Evolutionary conservation across 441 rosid genomes (phyloP), one percentile per base, ranked within the genome.

Genomic region (Raphanus hybrid): DNA sequence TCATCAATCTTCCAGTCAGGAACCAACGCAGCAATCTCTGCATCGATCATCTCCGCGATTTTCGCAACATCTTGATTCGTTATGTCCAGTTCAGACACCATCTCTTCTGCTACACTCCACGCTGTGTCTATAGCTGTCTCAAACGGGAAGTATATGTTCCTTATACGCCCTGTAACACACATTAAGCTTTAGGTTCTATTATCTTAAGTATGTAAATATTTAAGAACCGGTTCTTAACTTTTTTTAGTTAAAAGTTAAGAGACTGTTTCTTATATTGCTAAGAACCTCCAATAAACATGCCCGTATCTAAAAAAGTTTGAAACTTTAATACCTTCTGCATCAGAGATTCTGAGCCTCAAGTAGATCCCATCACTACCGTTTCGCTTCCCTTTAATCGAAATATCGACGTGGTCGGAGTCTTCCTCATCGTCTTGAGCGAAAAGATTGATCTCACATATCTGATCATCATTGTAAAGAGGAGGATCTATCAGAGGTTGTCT

Each of bases 21-120:
- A 0, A 92, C 91, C 58, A 96, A 80, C 59, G 84, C 75, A 59
- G 93, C 78, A 39, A 96, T 87, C 82, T 93, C 97, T n/a, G 84
- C 82, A 68, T 93, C 99, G 27, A 96, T 96, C 91, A 92, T 93
- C 48, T 92, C 94, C 12, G 98, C 94, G 78, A 96, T 93, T 80
- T 85, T 90, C 12, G 71, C 75, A 35, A 87, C 94, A 67, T 93
- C 97, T 84, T 96, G 97, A 70, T 88, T 91, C 57, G 83, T 82
- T n/a, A 96, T 82, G 55, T 89, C 97, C 9, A 96, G 89, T 70
- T 93, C 98, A 0, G 90, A 82, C 15, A 96, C 86, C 99, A 96
- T 96, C 87, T 96, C 99, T 8, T 89, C 67, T 8, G 97, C 97
- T 50, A 96, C 99, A 78, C 90, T 89, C 60, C 86, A 61, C 9